phyloP scores from a whole-genome alignment of 2,329 filamentous ascomycete genomes.

The Kalmusia sp. region DNA sequence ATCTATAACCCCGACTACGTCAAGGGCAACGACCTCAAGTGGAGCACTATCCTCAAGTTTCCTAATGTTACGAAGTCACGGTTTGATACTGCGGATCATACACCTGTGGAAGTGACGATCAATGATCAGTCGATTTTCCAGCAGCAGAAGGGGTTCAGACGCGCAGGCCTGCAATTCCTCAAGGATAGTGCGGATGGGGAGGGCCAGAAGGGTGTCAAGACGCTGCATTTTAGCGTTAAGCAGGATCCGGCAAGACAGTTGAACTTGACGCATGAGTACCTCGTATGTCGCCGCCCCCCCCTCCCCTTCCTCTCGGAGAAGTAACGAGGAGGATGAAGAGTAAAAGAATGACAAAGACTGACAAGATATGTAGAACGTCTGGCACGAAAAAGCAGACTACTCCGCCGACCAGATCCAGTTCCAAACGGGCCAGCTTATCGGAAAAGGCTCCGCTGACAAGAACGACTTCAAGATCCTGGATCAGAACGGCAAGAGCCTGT shows the following conservation, averaged over 20 bases:
- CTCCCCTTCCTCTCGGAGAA: conserved; percentile 20
- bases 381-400: conserved; percentile 50
- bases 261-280: conserved; percentile 68
- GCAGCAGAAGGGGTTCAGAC: conserved; percentile 67
- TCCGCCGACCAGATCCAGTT: conserved; percentile 54
- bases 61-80: conserved; percentile 51
- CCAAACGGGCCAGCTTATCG: conserved; percentile 62
- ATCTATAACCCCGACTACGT: conserved; percentile 62
- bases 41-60: conserved; percentile 60
- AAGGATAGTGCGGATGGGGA: conserved; percentile 59
- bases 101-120: conserved; percentile 63
- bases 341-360: not conserved
- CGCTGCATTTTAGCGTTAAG: conserved; percentile 66
- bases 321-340: not conserved
- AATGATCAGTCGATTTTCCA: conserved; percentile 66
- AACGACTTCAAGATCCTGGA: conserved; percentile 51
- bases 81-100: conserved; percentile 54
- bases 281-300: conserved; percentile 48
- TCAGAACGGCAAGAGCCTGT: conserved; percentile 51
- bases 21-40: conserved; percentile 60
- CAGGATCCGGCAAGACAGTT: conserved; percentile 60
- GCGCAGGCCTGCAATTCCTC: conserved; percentile 63
- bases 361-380: conserved; percentile 34
- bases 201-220: conserved; percentile 64
- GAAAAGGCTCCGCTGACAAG: conserved; percentile 50